Conservation (phyloP, 345 rosid genomes). For the Ricinus communis region DNA sequence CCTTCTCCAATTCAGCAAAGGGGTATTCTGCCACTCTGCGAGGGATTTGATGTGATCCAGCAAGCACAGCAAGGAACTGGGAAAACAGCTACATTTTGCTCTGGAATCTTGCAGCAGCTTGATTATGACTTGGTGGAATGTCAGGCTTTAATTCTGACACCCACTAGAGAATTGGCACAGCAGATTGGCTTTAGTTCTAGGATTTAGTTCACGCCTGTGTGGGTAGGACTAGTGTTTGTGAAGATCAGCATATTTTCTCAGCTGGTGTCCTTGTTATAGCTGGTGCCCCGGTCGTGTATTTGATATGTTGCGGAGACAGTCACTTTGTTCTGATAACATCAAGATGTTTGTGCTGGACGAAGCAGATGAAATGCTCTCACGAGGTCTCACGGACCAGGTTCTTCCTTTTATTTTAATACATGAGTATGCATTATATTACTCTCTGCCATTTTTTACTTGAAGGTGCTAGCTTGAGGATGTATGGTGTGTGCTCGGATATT, state of each 20-base stretch:
- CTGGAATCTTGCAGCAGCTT: constrained; percentile 31
- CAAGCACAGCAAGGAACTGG: constrained; percentile 33
- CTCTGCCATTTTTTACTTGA: neutral
- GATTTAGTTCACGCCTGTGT: constrained; percentile 33
- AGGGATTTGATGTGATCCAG: constrained; percentile 33
- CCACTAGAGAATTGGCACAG: constrained; percentile 28
- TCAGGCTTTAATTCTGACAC: constrained; percentile 30
- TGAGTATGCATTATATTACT: neutral
- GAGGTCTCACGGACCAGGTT: constrained; percentile 32
- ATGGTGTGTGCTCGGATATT: neutral
- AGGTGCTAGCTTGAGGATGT: neutral
- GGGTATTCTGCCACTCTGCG: constrained; percentile 30
- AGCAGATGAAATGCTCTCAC: constrained; percentile 28
- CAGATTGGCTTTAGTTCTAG: constrained; percentile 36
- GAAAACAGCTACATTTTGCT: constrained; percentile 32
- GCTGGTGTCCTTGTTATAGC: constrained; percentile 22
- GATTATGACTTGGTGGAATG: constrained; percentile 25
- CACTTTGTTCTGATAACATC: constrained; percentile 24
- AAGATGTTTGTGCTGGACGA: constrained; percentile 27
- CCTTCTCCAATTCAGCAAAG: constrained; percentile 34
- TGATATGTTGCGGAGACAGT: constrained; percentile 32
- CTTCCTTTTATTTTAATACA: neutral
- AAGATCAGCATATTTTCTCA: constrained; percentile 23
- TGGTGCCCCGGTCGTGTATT: constrained; percentile 26
- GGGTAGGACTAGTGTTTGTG: constrained; percentile 26